Conservation (phyloP, 805 yeast genomes). For the Candida coleopterorum region DNA sequence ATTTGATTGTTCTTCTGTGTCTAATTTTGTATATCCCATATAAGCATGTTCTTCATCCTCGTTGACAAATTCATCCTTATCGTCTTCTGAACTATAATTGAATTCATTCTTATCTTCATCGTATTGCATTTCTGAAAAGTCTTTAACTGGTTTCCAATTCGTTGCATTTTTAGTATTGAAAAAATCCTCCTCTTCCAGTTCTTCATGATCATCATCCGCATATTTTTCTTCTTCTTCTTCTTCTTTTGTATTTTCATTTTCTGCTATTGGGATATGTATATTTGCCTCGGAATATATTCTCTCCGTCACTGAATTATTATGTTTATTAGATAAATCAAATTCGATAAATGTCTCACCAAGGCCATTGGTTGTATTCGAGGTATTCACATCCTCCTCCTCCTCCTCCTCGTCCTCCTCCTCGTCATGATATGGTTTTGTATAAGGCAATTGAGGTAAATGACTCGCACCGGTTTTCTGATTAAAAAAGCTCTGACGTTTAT, state of each 20-base stretch:
- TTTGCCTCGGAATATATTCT: constrained; percentile 6
- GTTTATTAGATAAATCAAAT: constrained; percentile 6
- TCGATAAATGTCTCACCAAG: constrained; percentile 7
- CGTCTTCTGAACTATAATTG: constrained; percentile 31
- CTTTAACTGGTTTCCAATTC: constrained; percentile 85
- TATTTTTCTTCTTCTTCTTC: background rate
- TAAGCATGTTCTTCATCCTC: constrained; percentile 40
- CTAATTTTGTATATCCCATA: constrained; percentile 79
- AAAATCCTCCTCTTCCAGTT: constrained; percentile 25
- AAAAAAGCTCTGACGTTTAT: constrained; percentile 1
- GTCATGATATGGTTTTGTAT: constrained; percentile 2
- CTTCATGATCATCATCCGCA: background rate
- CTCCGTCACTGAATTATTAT: constrained; percentile 3
- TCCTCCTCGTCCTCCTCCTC: constrained; percentile 3
- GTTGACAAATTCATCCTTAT: constrained; percentile 17
- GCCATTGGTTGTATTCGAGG: background rate
- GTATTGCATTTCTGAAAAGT: constrained; percentile 69
- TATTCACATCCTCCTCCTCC: background rate
- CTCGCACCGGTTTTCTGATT: constrained; percentile 5
- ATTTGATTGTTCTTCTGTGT: constrained; percentile 80
- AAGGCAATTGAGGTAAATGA: constrained; percentile 8
- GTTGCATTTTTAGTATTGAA: constrained; percentile 28
- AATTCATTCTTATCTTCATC: constrained; percentile 77
- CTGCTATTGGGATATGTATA: background rate
- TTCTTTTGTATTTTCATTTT: background rate